Base-by-base conservation (phyloP, 176 grass and related monocot species). In the Carex cristatella region DNA sequence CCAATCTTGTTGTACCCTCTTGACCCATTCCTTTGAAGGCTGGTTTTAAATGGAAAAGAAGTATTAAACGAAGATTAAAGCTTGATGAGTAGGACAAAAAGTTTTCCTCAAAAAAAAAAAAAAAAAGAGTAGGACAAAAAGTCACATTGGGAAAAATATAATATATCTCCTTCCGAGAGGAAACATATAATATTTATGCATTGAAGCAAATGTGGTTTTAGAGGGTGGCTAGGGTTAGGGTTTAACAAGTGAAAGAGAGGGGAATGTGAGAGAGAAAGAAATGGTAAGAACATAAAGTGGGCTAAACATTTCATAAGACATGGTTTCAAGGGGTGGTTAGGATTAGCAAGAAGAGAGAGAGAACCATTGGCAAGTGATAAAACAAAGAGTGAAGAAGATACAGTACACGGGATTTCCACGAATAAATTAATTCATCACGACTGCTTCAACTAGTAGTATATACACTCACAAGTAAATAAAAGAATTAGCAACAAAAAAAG, bases 1-100 rank as follows among this genome's bases (percentile, higher is more conserved):
- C 94, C 94, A 97, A 65, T 97, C 92, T 81, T 97, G 81, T 65
- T 97, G 94, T 69, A 97, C 92, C 83, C 86, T 87, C 85, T 94
- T 97, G 56, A 81, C 57, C 90, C 92, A 97, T 51, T 94, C 92
- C 86, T 88, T 97, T 61, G 87, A 83, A 44, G 90, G 69, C 92
- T 97, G 82, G 16, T 54, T 32, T 48, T 28, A 27, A 42, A 65
- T 14, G 0, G 2, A 67, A 55, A 64, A 69, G 57, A 56, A 23
- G n/a, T 13, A 30, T 16, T 35, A 35, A 42, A 72, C 48, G 38
- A 74, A 53, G 71, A 72, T 48, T 72, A 46, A 48, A 44, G 16
- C 69, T 72, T 7, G 6, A 44, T 46, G 40, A 72, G 69, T 37
- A 71, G 38, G 66, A 13, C 31, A 71, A 71, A 48, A 46, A 10